phyloP scores from a whole-genome alignment of 2,329 filamentous ascomycete species.

The Xylariomycetidae sp. region DNA sequence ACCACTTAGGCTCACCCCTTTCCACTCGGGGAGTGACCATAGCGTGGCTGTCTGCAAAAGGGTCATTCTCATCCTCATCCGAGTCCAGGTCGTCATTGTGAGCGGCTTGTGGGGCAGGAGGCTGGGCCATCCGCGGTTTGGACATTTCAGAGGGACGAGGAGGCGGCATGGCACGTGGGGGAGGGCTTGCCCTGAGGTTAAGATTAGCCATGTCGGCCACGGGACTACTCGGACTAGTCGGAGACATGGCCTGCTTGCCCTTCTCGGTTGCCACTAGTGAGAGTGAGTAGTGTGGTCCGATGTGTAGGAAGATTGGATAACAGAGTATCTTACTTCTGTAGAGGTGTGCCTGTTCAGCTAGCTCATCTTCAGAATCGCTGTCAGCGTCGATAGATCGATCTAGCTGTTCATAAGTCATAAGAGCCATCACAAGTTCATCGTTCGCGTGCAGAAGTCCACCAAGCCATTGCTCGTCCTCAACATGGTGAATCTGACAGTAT shows the following conservation, averaged over 20 bases:
- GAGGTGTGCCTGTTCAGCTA: conserved; percentile 61
- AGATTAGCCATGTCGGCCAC: conserved; percentile 41
- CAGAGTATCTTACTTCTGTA: conserved; percentile 49
- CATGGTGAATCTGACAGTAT: conserved; percentile 67
- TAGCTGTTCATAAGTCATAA: conserved; percentile 93
- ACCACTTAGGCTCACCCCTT: conserved; percentile 32
- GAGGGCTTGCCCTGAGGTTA: conserved; percentile 32
- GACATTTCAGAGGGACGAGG: conserved; percentile 41
- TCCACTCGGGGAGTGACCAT: conserved; percentile 40
- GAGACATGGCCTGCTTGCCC: conserved; percentile 42
- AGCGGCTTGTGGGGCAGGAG: conserved; percentile 37
- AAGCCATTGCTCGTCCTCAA: conserved; percentile 88
- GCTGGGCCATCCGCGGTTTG: conserved; percentile 47
- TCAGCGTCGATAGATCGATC: conserved; percentile 79
- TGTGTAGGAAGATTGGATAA: neutral
- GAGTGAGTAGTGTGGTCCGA: conserved; percentile 16
- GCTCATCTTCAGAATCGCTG: conserved; percentile 65
- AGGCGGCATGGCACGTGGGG: conserved; percentile 39
- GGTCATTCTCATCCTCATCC: conserved; percentile 78
- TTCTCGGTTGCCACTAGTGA: conserved; percentile 52
- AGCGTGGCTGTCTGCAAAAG: conserved; percentile 80
- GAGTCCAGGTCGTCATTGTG: conserved; percentile 48
- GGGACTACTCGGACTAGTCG: conserved; percentile 30
- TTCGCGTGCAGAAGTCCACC: conserved; percentile 90
- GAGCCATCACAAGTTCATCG: conserved; percentile 86